Conservation (phyloP, 2,329 filamentous ascomycete species). For the Knufia fluminis region DNA sequence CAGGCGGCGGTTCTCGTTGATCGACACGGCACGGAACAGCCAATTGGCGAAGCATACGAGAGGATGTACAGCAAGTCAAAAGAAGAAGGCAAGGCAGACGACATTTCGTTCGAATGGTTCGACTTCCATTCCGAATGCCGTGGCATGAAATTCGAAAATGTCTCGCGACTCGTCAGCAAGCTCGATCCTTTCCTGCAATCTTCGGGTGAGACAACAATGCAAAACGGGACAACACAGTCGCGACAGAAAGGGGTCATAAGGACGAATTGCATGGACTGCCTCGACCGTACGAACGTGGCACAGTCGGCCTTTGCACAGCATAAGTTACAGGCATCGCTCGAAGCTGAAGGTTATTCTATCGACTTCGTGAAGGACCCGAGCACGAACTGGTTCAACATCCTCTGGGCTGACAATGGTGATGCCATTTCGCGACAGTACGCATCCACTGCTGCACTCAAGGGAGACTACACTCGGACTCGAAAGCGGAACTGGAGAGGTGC, state of each 20-base stretch:
- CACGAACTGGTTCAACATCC: conserved; percentile 86
- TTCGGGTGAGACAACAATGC: conserved; percentile 60
- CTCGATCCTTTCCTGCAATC: conserved; percentile 59
- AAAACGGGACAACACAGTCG: conserved; percentile 33
- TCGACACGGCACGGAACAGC: conserved; percentile 71
- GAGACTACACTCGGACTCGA: conserved; percentile 79
- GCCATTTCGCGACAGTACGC: conserved; percentile 93
- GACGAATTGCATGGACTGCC: conserved; percentile 97
- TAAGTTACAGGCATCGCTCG: conserved; percentile 71
- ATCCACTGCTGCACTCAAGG: conserved; percentile 89
- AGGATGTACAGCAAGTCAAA: conserved; percentile 59
- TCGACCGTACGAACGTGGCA: conserved; percentile 92
- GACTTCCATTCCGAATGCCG: conserved; percentile 89
- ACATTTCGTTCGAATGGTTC: conserved; percentile 82
- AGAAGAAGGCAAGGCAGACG: conserved; percentile 46
- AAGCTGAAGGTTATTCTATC: conserved; percentile 65
- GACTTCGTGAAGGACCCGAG: conserved; percentile 65
- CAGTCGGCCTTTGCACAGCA: conserved; percentile 83
- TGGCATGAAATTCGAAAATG: conserved; percentile 97
- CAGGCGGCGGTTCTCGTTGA: conserved; percentile 81
- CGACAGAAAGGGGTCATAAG: conserved; percentile 69
- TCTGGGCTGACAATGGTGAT: conserved; percentile 98
- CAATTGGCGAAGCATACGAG: conserved; percentile 71
- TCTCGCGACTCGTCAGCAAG: conserved; percentile 65
- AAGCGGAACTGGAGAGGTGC: conserved; percentile 88